Evolutionary conservation across 768 basidiomycete species (phyloP), one percentile per base, ranked within the genome.

Genomic region (Floccularia luteovirens): DNA sequence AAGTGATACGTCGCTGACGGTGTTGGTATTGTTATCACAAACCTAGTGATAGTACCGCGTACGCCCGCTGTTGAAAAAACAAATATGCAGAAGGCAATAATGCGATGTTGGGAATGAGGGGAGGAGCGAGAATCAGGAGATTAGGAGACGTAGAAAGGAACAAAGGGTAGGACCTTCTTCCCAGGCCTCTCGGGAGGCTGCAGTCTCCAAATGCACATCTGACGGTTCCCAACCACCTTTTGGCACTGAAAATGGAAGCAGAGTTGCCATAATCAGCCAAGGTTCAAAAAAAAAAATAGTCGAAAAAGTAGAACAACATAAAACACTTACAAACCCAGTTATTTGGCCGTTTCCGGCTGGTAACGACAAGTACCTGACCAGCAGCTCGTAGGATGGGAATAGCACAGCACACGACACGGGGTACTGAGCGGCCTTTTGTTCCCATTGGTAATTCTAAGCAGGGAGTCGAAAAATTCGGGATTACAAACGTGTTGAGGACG

Each of bases 81-180:
- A n/a, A n/a, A n/a, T n/a, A n/a, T n/a, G 47, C 45, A 54, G 47
- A 48, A 28, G 52, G 46, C 46, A 52, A 49, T 43, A 38, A 47
- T 46, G 44, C 46, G 48, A 41, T 49, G 54, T 39, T 47, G 33
- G 44, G 32, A 60, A 61, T 56, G 54, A 53, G 55, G 54, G 56
- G 62, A 59, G 57, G 64, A 63, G 61, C 65, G 55, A 65, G 64
- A 63, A 77, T 82, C 71, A 82, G 78, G 79, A 77, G 72, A 63
- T 66, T 74, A 73, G 69, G 71, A 69, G 74, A 82, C 75, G 72
- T 68, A 74, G 62, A 79, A 69, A 79, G 72, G 79, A 74, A 74
- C 69, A 78, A 82, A 77, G 69, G 78, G 77, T 79, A 79, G 79
- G 85, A 91, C 89, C 89, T 90, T 91, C 89, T 86, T 91, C 89